These are phyloP conservation scores for Fagus sylvatica DNA, from an alignment of 306 rosid species.

Conservation along the genomic window DNA sequence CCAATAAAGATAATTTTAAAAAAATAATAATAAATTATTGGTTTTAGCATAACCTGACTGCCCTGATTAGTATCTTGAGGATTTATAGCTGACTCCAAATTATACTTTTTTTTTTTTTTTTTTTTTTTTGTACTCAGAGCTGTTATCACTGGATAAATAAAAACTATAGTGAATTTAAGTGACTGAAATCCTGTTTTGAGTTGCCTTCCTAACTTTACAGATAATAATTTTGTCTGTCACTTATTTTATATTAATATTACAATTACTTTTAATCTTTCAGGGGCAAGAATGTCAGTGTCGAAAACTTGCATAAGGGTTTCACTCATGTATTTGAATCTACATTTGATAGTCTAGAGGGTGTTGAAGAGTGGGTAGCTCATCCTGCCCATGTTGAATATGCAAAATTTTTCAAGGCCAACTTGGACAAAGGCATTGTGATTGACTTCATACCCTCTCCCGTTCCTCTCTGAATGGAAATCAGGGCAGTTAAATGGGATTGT, in stretches of 20 bases:
- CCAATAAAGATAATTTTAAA: neutral
- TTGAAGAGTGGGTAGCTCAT: conserved; percentile 75
- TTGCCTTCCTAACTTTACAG: neutral
- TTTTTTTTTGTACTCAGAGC: no score
- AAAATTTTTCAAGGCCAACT: conserved; percentile 37
- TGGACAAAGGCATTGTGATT: conserved; percentile 61
- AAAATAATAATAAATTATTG: no score
- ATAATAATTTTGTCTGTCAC: neutral
- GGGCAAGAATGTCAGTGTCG: conserved; percentile 76
- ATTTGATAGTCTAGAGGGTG: conserved; percentile 69
- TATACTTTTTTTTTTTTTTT: no score
- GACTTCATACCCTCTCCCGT: conserved; percentile 68
- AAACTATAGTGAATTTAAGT: no score
- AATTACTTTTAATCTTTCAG: conserved; percentile 34
- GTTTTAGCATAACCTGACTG: neutral
- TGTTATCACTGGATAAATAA: no score
- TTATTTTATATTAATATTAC: neutral
- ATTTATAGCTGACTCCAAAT: no score
- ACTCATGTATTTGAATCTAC: conserved; percentile 87
- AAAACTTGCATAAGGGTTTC: conserved; percentile 80
- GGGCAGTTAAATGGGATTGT: neutral
- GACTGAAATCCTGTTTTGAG: neutral
- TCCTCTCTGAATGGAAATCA: conserved; percentile 20
- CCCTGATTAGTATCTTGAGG: neutral
- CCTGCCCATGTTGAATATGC: conserved; percentile 75